Evolutionary conservation across 179 eudicot species (phyloP), one percentile per base, ranked within the genome.

Genomic region (Heliamphora ciliata): DNA sequence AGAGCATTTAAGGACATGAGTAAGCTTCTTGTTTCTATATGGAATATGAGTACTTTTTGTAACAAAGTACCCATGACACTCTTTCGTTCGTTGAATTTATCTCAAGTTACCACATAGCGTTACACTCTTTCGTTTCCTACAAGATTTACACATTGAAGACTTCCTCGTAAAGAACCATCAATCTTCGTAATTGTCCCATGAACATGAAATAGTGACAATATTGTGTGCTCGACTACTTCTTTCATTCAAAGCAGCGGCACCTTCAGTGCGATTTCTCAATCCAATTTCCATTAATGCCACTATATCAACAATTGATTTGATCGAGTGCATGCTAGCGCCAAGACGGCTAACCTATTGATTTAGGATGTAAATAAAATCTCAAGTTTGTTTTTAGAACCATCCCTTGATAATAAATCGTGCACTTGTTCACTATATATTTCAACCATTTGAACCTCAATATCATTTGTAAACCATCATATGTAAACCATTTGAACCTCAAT

Each of bases 171-270:
- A 17, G 87, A 78, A 76, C 91, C 88, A 8, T 92, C 90, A 21
- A 90, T 90, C 88, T 94, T 92, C n/a, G 89, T 60, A 81, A 94
- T 98, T 64, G 51, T 86, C 82, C 98, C 99, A 48, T 85, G 90
- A 72, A 87, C 91, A 84, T 97, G 99, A 83, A 97, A 31, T 89
- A 51, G 97, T 90, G 24, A 97, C 87, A 74, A 94, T 76, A 78
- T 98, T 96, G 90, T 97, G 99, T 46, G 99, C 94, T 78, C 99
- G 91, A 82, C 99, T 97, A 83, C 99, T 97, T 91, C 99, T 92
- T 88, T 92, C 92, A 61, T 97, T 97, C 90, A 97, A 80, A 60
- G 97, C 93, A 80, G 98, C 94, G 78, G 95, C 80, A 78, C 97
- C 79, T 52, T 84, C 91, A 75, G 97, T 89, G 85, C 98, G 85